These are phyloP conservation scores for Ordospora colligata DNA, from an alignment of 371 early-diverging fungal species.

Conservation along the genomic window DNA sequence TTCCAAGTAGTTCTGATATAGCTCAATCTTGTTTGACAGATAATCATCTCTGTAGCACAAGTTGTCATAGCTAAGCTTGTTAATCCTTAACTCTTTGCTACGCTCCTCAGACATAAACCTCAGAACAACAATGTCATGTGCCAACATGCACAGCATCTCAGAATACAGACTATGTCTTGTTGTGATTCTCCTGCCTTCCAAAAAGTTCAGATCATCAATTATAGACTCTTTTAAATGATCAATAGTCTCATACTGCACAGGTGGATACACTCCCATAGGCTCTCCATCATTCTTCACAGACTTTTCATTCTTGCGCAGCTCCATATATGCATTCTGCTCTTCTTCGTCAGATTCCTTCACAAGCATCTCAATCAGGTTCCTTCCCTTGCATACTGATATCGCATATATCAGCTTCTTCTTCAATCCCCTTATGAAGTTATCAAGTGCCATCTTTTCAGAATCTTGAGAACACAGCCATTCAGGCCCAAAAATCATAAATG, in stretches of 20 bases:
- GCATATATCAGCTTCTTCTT: constrained; percentile 38
- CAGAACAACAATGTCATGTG: constrained; percentile 45
- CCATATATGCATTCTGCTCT: background rate
- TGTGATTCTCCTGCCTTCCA: constrained; percentile 35
- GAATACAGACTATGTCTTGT: constrained; percentile 22
- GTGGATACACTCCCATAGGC: background rate
- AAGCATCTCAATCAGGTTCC: constrained; percentile 27
- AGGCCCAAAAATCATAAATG: constrained; percentile 20
- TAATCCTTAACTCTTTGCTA: constrained; percentile 53
- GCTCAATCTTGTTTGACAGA: constrained; percentile 68
- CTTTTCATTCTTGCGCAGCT: background rate
- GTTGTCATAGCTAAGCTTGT: constrained; percentile 49
- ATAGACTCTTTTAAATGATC: constrained; percentile 23
- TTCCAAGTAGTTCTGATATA: constrained; percentile 57
- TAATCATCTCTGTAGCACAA: constrained; percentile 66
- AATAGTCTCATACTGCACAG: background rate
- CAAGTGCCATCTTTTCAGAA: constrained; percentile 25
- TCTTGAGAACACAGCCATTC: constrained; percentile 29
- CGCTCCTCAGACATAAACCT: constrained; percentile 30
- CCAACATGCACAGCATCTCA: constrained; percentile 52
- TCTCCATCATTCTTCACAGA: background rate
- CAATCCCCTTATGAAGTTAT: constrained; percentile 18
- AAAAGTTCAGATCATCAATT: constrained; percentile 40
- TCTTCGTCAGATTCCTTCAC: constrained; percentile 7
- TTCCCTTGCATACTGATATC: constrained; percentile 27